Base-by-base conservation (phyloP, 148 eudicot genomes). In the Euryodendron excelsum region DNA sequence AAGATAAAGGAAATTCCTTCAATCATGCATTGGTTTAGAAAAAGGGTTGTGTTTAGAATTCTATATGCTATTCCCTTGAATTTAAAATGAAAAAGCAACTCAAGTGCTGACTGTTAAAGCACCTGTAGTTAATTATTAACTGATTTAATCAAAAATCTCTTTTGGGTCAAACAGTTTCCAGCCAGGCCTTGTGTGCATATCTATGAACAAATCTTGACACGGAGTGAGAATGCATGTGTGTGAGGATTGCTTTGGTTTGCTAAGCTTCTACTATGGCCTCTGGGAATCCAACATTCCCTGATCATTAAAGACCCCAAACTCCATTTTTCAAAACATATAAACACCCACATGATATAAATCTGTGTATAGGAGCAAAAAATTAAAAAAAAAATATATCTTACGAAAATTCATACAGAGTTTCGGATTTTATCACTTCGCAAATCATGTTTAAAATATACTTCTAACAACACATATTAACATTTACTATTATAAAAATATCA, bases 1-100 rank as follows among this genome's bases (percentile, higher is more conserved):
- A 59, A 23, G 69, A 48, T 81, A 80, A 75, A 52, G 48, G 31
- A 81, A 90, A 82, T 78, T 83, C 88, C 83, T 79, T 86, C 82
- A 85, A 89, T 90, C 91, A 91, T 86, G 86, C 89, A 61, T 82
- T 85, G 81, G 85, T 73, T 80, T 69, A 41, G 79, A 73, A 75
- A 73, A 45, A 61, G 37, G 63, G 20, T 62, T 67, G 33, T 48
- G 33, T 65, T 52, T 59, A 55, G 81, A 77, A 50, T 80, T 77
- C 61, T 41, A 45, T 76, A 36, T 64, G 67, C 30, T 53, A 44
- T 74, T 78, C 67, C 27, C 66, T 45, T 53, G 62, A 69, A 81
- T 70, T 69, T 71, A 33, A 69, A 67, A 58, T 66, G 60, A 60
- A 72, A 81, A 77, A 81, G 31, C 44, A 69, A 67, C 47, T 80